These are phyloP conservation scores for Pulveroboletus sp. DNA, from an alignment of 768 basidiomycete species.

Conservation along the genomic window DNA sequence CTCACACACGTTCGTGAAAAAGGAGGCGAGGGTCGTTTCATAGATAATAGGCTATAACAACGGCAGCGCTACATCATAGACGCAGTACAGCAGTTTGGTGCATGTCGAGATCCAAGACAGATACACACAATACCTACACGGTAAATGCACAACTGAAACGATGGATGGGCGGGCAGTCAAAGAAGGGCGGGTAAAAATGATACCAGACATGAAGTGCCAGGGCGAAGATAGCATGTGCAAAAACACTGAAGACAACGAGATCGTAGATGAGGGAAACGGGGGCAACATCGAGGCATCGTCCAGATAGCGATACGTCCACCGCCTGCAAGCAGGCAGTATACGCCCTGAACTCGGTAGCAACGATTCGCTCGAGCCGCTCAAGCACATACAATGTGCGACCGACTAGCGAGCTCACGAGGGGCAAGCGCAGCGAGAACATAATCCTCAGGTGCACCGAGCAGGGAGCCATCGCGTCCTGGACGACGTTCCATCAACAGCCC, in stretches of 20 bases:
- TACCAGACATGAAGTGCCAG: conserved; percentile 19
- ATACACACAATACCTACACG: conserved; percentile 33
- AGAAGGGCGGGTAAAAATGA: conserved; percentile 20
- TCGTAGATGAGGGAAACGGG: conserved; percentile 20
- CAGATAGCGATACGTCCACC: conserved; percentile 5
- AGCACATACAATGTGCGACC: conserved; percentile 23
- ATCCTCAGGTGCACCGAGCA: neutral
- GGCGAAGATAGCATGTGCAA: conserved; percentile 14
- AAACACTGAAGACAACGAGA: neutral
- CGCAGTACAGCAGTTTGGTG: conserved; percentile 27
- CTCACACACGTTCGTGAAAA: neutral
- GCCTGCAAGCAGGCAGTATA: conserved; percentile 27
- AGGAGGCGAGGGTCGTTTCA: conserved; percentile 22
- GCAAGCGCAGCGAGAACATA: conserved; percentile 20
- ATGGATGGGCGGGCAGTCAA: conserved; percentile 20
- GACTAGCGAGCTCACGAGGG: conserved; percentile 37
- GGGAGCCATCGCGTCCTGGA: conserved; percentile 12
- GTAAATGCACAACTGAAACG: conserved; percentile 20
- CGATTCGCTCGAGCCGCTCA: conserved; percentile 20
- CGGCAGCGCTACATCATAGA: conserved; percentile 30
- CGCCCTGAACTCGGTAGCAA: conserved; percentile 8
- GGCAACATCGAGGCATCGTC: conserved; percentile 23
- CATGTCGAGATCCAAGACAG: conserved; percentile 25
- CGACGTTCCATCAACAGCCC: conserved; percentile 19
- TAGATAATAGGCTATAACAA: conserved; percentile 23